Percentiles rank a stretch among this genome's conserved stretches.
phyloP scores from a whole-genome alignment of 2,329 filamentous ascomycete genomes.

The Fusarium anthophilum region DNA sequence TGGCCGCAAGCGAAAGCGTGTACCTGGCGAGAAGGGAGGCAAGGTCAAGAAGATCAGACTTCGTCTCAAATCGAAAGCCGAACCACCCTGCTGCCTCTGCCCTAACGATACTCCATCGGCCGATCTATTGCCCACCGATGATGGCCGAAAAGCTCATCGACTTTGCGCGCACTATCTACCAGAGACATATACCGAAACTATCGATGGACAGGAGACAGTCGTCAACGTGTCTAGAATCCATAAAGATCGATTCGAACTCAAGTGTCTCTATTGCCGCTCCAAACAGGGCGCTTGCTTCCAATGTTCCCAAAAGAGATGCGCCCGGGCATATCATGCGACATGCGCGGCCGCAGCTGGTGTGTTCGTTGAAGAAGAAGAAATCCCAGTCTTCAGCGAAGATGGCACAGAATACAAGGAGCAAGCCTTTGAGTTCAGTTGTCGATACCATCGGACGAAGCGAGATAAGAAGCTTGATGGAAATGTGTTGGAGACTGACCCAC shows the following conservation, averaged over 20 bases:
- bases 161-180: slow-evolving; percentile 91
- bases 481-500: slow-evolving; percentile 73
- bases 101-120: slow-evolving; percentile 88
- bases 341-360: slow-evolving; percentile 93
- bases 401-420: slow-evolving; percentile 92
- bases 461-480: slow-evolving; percentile 78
- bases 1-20: slow-evolving; percentile 69
- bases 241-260: slow-evolving; percentile 88
- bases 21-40: slow-evolving; percentile 46
- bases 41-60: slow-evolving; percentile 81
- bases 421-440: slow-evolving; percentile 92
- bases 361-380: slow-evolving; percentile 85
- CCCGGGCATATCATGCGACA: slow-evolving; percentile 91
- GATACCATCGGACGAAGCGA: slow-evolving; percentile 90
- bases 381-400: slow-evolving; percentile 88
- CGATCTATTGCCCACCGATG: slow-evolving; percentile 86
- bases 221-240: slow-evolving; percentile 83
- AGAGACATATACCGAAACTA: slow-evolving; percentile 84
- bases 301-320: slow-evolving; percentile 94
- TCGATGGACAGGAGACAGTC: slow-evolving; percentile 77
- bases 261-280: slow-evolving; percentile 93
- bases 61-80: slow-evolving; percentile 73
- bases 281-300: slow-evolving; percentile 97
- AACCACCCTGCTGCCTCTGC: slow-evolving; percentile 89
- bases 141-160: slow-evolving; percentile 86